Base-by-base conservation (phyloP, 2,329 filamentous ascomycete species). In the Claviceps sp. region DNA sequence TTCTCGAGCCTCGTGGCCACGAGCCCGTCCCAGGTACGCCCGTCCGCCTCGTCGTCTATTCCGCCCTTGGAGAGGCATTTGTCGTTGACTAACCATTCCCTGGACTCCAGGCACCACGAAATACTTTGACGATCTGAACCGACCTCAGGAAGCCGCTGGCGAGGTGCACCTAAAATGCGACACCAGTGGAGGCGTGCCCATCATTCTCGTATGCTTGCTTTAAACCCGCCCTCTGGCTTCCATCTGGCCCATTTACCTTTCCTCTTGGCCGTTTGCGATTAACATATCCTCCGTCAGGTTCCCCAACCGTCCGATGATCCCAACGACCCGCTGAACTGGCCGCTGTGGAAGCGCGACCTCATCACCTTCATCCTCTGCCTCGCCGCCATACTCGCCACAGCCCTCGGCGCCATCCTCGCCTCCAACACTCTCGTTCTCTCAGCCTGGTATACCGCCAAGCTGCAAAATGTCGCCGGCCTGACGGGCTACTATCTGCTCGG, bases 301-400 rank as follows among this genome's bases (percentile, higher is more conserved):
- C 91, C 91, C 5, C 91, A 96, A 63, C 91, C 91, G 2, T 90
- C 84, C 56, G 85, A 95, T 66, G 88, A 95, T 65, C 88, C 87
- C 4, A 91, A 94, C 65, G 90, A 96, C 67, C 90, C 89, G 34
- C 73, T 95, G 57, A 76, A 75, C 64, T 96, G 89, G 90, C 85
- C 89, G 22, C 67, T 95, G 55, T 91, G 87, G 86, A 80, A 79
- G 59, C 87, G 89, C 63, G 90, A 96, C 65, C 60, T 86, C 50
- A 89, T 93, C 63, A 84, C 89, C 55, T 73, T 81, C 53, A 77
- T 87, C 56, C 80, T 97, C 26, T 95, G 85, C 56, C 70, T 93
- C 54, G 78, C 85, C 24, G 85, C 87, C 56, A 84, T 95, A 62
- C 84, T 96, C 58, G 90, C 87, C 49, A 87, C 88, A 13, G 85